Evolutionary conservation across 1,139 yeast genomes (phyloP).

Genomic region (Pichia sp.): DNA sequence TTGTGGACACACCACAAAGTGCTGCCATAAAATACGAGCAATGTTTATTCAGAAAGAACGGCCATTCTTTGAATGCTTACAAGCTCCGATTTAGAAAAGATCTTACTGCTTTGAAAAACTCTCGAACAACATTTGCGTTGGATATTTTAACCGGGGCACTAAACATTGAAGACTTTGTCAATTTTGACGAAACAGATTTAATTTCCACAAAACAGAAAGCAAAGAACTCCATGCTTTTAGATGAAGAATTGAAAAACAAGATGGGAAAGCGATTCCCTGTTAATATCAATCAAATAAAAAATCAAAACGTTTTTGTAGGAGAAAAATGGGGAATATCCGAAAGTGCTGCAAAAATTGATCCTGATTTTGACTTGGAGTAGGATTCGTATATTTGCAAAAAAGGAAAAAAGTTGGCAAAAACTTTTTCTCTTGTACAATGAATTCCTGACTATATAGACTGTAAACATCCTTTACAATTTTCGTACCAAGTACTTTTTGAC

Average conservation of each 20-base stretch:
- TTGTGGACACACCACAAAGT: neutral
- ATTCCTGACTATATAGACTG: neutral
- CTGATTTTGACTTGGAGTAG: slow-evolving; percentile 33
- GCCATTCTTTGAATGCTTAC: slow-evolving; percentile 23
- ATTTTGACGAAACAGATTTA: slow-evolving; percentile 27
- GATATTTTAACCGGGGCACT: slow-evolving; percentile 28
- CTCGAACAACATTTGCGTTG: slow-evolving; percentile 28
- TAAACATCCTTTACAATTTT: too few species aligned
- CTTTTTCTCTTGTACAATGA: too few species aligned
- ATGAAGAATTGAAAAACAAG: slow-evolving; percentile 30
- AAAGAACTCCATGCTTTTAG: slow-evolving; percentile 28
- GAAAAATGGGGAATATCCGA: slow-evolving; percentile 47
- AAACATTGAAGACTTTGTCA: slow-evolving; percentile 19
- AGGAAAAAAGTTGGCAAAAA: too few species aligned
- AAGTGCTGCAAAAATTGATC: slow-evolving; percentile 46
- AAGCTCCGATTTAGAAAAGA: slow-evolving; percentile 30
- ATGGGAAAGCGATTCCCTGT: slow-evolving; percentile 32
- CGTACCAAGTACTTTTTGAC: neutral
- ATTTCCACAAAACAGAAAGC: slow-evolving; percentile 29
- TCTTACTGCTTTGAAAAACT: slow-evolving; percentile 30
- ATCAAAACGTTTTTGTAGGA: slow-evolving; percentile 34
- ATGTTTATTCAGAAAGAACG: slow-evolving; percentile 18
- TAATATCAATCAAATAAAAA: slow-evolving; percentile 34
- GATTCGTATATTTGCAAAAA: neutral
- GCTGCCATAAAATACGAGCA: slow-evolving; percentile 26